Evolutionary conservation across 2,329 filamentous ascomycete species (phyloP).

Genomic region (Clathrospora elynae): DNA sequence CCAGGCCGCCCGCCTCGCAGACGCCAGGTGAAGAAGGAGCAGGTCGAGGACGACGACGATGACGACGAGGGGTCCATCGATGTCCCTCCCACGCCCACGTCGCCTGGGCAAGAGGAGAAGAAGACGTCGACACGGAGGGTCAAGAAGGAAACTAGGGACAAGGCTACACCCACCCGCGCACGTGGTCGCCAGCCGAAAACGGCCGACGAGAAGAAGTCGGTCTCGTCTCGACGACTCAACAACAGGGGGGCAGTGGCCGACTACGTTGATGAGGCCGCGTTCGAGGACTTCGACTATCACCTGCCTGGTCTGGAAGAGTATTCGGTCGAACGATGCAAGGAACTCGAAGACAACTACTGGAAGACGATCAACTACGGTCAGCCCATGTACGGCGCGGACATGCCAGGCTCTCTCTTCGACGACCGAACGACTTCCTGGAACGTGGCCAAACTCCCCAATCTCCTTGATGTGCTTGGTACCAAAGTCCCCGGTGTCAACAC

Average conservation of each 20-base stretch:
- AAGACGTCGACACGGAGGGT: constrained; percentile 29
- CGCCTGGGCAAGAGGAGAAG: constrained; percentile 52
- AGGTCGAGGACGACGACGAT: constrained; percentile 39
- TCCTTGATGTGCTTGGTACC: constrained; percentile 90
- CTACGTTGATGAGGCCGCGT: constrained; percentile 85
- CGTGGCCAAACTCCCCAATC: constrained; percentile 88
- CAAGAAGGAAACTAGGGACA: constrained; percentile 48
- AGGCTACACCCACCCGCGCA: constrained; percentile 59
- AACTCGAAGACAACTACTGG: constrained; percentile 95
- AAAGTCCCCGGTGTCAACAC: constrained; percentile 98
- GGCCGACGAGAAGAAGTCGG: constrained; percentile 63
- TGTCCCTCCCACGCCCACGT: constrained; percentile 51
- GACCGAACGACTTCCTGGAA: constrained; percentile 88
- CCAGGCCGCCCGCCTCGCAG: constrained; percentile 54
- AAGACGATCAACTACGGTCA: constrained; percentile 94
- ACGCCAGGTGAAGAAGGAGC: constrained; percentile 31
- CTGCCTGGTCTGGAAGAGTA: constrained; percentile 85
- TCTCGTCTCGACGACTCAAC: constrained; percentile 85
- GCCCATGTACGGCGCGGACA: constrained; percentile 93
- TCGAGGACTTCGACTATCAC: constrained; percentile 87
- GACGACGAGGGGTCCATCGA: constrained; percentile 39
- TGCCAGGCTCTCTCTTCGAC: constrained; percentile 93
- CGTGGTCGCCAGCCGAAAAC: constrained; percentile 57
- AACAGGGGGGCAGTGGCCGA: constrained; percentile 78
- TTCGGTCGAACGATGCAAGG: constrained; percentile 87